Conservation (phyloP, 148 eudicot genomes). For the Heliosperma pusillum region DNA sequence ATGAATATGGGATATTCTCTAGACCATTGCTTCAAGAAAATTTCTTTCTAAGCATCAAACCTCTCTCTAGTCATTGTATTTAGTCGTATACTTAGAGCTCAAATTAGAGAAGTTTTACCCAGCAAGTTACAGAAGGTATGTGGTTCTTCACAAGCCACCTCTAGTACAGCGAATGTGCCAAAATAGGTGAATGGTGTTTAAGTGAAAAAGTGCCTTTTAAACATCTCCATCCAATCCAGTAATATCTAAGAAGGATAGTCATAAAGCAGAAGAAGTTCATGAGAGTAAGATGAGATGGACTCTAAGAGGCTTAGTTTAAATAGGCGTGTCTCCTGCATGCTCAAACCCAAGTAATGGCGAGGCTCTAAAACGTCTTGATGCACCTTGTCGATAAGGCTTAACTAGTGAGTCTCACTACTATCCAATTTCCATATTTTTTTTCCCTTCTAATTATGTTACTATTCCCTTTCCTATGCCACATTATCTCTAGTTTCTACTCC, state of each 20-base stretch:
- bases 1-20: no score
- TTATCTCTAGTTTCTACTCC: no score
- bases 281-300: no score
- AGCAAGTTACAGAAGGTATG: background rate
- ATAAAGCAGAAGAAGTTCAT: background rate
- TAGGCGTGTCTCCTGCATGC: no score
- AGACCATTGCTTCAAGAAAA: no score
- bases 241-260: background rate
- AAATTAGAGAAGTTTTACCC: background rate
- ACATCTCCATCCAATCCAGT: background rate
- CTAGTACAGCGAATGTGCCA: background rate
- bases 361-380: background rate
- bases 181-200: background rate
- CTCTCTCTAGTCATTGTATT: no score
- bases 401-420: no score
- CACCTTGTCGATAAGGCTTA: background rate
- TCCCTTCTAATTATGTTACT: no score
- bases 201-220: background rate
- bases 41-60: no score
- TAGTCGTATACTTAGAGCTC: background rate
- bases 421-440: no score
- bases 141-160: background rate
- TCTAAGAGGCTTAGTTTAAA: no score
- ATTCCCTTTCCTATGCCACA: no score
- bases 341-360: background rate